Base-by-base conservation (phyloP, 2,329 filamentous ascomycete species). In the Corinectria fuckeliana region DNA sequence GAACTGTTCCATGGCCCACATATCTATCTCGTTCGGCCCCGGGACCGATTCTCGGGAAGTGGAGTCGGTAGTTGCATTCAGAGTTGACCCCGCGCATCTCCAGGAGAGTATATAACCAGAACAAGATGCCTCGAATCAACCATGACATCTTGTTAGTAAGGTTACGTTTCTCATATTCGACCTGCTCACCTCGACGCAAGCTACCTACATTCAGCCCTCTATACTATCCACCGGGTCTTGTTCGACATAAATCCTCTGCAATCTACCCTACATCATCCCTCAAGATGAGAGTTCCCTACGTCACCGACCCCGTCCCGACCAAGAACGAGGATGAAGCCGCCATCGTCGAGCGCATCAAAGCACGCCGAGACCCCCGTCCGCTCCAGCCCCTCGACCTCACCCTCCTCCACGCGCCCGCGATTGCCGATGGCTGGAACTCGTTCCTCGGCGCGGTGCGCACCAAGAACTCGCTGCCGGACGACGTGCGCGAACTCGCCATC, bases 401-500 rank as follows among this genome's bases (percentile, higher is more conserved):
- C 2, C 85, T 94, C 1, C 82, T 94, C 11, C 91, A 94, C 78
- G 85, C 88, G 18, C 89, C 90, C 1, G 78, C 87, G 16, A 84
- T 94, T 2, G 91, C 91, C 14, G 88, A 92, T 76, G 91, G 91
- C 51, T 91, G 88, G 88, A 91, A 91, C 78, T 77, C 80, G 11
- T 88, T 91, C 73, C 81, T 91, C 10, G 88, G 88, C 59, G 85
- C 86, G 23, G 75, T 89, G 30, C 83, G 87, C 64, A 86, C 84
- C 39, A 76, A 77, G 63, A 84, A 85, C 21, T 72, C 70, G 4
- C 69, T 89, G 5, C 54, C 76, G 4, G 82, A 80, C 48, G 81
- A 85, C 66, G 71, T 92, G 52, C 87, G 91, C 65, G 92, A 96
- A 79, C 81, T 93, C 16, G 89, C 91, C 65, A 93, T 96, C 68